A percentile compares a stretch with the other conserved stretches of the same genome.
These are phyloP conservation scores for Daldinia loculata DNA, from an alignment of 495 filamentous ascomycete genomes.

Conservation along the genomic window DNA sequence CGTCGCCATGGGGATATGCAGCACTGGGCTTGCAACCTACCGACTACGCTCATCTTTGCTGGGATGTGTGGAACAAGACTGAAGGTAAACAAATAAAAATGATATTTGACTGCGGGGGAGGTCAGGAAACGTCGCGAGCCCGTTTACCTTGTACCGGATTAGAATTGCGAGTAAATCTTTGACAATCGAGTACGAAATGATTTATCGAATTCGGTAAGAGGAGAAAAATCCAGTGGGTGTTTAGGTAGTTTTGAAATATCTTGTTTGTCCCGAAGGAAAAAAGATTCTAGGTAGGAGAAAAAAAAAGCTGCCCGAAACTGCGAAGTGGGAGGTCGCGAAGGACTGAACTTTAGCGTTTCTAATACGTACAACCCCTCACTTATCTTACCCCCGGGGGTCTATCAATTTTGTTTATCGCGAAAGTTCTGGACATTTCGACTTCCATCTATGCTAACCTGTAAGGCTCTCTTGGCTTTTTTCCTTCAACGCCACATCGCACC, in stretches of 20 bases:
- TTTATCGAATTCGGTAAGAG: conserved; percentile 17
- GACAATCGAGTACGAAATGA: conserved; percentile 12
- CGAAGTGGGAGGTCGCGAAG: conserved; percentile 38
- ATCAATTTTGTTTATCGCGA: conserved; percentile 6
- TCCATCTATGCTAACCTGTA: conserved; percentile 7
- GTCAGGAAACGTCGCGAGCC: conserved; percentile 36
- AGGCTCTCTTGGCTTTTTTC: conserved; percentile 13
- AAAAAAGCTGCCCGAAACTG: conserved; percentile 48
- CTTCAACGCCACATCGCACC: conserved; percentile 3
- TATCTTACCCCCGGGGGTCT: conserved; percentile 30
- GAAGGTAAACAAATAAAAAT: conserved; percentile 36
- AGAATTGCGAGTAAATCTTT: conserved; percentile 19
- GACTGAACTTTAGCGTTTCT: conserved; percentile 39
- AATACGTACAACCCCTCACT: conserved; percentile 32
- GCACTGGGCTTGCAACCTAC: conserved; percentile 30
- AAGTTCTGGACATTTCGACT: conserved; percentile 43
- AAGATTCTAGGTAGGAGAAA: conserved; percentile 23
- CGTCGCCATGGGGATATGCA: neutral
- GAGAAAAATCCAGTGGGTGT: conserved; percentile 17
- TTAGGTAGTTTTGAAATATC: conserved; percentile 29
- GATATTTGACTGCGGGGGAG: conserved; percentile 37
- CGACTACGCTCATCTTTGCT: conserved; percentile 59
- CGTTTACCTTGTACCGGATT: conserved; percentile 31
- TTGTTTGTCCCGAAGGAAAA: conserved; percentile 26
- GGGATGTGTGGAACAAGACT: conserved; percentile 26